phyloP scores from a whole-genome alignment of 2,329 filamentous ascomycete species.

The Diaporthe nobilis region DNA sequence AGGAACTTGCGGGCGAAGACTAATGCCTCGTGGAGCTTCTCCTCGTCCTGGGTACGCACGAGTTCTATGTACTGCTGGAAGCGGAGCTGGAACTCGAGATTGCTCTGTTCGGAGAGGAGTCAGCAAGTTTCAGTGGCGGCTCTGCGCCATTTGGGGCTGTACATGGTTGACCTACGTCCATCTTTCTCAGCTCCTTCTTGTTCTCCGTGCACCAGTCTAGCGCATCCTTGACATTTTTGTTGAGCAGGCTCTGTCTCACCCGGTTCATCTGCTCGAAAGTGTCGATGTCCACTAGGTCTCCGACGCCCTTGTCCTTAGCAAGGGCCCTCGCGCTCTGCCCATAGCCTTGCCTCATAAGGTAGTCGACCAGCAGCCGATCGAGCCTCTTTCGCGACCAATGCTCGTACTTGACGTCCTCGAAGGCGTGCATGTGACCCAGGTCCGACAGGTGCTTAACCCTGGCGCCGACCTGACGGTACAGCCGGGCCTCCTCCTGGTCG shows the following conservation, averaged over 20 bases:
- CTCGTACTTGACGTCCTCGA: constrained; percentile 95
- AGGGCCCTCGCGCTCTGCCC: constrained; percentile 81
- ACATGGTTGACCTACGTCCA: constrained; percentile 72
- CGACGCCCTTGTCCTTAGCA: constrained; percentile 81
- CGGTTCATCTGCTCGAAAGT: constrained; percentile 87
- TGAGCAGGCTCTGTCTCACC: constrained; percentile 80
- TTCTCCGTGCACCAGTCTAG: constrained; percentile 94
- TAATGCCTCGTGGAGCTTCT: constrained; percentile 82
- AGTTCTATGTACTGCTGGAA: constrained; percentile 97
- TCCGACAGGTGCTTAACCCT: constrained; percentile 86
- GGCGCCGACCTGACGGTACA: constrained; percentile 82
- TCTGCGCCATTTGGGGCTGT: too few relatives aligned
- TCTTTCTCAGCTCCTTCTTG: constrained; percentile 91
- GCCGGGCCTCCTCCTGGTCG: constrained; percentile 82
- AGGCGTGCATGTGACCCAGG: constrained; percentile 82
- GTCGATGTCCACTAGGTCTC: constrained; percentile 87
- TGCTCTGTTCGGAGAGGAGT: constrained; percentile 66
- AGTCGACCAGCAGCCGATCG: constrained; percentile 91
- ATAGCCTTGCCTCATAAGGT: constrained; percentile 88
- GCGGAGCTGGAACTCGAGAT: constrained; percentile 92
- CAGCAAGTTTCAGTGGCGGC: neutral
- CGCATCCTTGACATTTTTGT: constrained; percentile 81
- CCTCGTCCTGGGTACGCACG: constrained; percentile 75
- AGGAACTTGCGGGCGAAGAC: constrained; percentile 87
- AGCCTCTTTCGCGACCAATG: constrained; percentile 86